Percentiles rank a stretch among this genome's conserved stretches.
phyloP scores from a whole-genome alignment of 805 yeast genomes.

The Yamadazyma philogaea region DNA sequence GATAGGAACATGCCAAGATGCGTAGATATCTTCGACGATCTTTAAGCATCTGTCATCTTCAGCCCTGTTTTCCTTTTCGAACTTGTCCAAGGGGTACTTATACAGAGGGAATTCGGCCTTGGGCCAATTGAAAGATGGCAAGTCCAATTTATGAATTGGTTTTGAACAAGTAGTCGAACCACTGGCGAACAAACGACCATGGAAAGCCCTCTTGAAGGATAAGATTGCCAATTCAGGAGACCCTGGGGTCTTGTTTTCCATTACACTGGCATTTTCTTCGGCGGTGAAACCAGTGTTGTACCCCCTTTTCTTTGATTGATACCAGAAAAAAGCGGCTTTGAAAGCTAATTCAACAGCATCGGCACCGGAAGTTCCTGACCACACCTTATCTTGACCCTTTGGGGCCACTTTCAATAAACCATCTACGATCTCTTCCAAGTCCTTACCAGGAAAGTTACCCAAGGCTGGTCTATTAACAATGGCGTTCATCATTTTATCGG shows the following conservation, averaged over 20 bases:
- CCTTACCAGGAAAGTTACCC: conserved; percentile 75
- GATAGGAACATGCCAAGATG: conserved; percentile 68
- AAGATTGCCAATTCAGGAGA: conserved; percentile 82
- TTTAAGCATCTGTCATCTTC: conserved; percentile 83
- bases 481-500: conserved; percentile 69
- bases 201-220: conserved; percentile 88
- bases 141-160: conserved; percentile 88
- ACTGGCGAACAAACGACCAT: conserved; percentile 91
- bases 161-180: conserved; percentile 90
- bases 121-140: conserved; percentile 97
- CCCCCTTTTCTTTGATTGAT: conserved; percentile 68
- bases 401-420: conserved; percentile 66
- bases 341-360: conserved; percentile 88
- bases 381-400: conserved; percentile 67
- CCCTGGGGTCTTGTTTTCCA: conserved; percentile 85
- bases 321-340: conserved; percentile 84
- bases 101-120: conserved; percentile 88
- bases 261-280: conserved; percentile 69
- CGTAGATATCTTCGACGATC: conserved; percentile 68
- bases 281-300: conserved; percentile 53
- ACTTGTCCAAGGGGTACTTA: conserved; percentile 75
- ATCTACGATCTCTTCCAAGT: conserved; percentile 55
- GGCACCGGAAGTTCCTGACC: conserved; percentile 82
- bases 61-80: conserved; percentile 57
- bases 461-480: conserved; percentile 81